phyloP scores from a whole-genome alignment of 202 grass and related monocot genomes.

The Cymbopogon flexuosus region DNA sequence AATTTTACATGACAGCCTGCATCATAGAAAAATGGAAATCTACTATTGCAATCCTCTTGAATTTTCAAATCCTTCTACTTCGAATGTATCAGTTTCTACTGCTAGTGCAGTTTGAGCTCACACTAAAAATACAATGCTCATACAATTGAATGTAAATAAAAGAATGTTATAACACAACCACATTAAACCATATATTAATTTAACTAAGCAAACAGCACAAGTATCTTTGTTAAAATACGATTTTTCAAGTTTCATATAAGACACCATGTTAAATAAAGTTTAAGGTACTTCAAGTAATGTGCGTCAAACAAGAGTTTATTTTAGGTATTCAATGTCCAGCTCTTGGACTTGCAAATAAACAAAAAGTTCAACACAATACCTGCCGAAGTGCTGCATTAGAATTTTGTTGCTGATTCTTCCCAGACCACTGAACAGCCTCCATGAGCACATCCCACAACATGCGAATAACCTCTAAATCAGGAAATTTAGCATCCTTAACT shows the following conservation, averaged over 20 bases:
- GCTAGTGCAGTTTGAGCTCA: neutral
- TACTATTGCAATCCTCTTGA: neutral
- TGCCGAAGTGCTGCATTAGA: slow-evolving; percentile 83
- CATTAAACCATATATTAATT: neutral
- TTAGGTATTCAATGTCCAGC: neutral
- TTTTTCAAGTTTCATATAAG: neutral
- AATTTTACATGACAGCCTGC: neutral
- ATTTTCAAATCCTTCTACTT: neutral
- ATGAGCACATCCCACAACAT: slow-evolving; percentile 89
- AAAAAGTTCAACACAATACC: slow-evolving; percentile 30
- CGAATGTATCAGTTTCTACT: neutral
- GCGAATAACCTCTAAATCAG: slow-evolving; percentile 79
- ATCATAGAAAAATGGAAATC: neutral
- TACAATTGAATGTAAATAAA: neutral
- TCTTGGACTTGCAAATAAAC: neutral
- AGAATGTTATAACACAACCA: too few relatives aligned
- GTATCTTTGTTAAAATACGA: neutral
- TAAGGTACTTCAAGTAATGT: neutral
- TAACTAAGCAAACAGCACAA: neutral
- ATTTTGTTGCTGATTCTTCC: slow-evolving; percentile 97
- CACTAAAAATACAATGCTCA: neutral
- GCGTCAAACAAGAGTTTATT: neutral
- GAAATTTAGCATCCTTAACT: slow-evolving; percentile 90
- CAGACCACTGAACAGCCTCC: slow-evolving; percentile 96
- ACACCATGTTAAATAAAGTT: neutral